Conservation (phyloP, 306 rosid genomes). For the Fagus sylvatica region DNA sequence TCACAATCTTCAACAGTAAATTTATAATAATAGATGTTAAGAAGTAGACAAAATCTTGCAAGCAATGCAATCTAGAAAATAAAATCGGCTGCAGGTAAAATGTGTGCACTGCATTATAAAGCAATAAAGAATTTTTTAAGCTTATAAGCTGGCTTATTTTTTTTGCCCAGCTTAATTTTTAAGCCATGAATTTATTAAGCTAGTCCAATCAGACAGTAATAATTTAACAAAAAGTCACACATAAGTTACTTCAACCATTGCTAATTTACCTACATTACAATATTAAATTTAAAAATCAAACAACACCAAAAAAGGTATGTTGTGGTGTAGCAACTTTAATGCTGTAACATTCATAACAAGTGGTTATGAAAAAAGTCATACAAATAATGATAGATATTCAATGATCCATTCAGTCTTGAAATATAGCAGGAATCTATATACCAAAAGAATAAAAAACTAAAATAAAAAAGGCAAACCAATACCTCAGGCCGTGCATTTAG, state of each 20-base stretch:
- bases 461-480: slow-evolving; percentile 24
- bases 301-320: neutral
- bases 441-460: neutral
- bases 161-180: too few species aligned
- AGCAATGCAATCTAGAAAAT: neutral
- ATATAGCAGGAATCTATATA: slow-evolving; percentile 13
- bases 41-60: neutral
- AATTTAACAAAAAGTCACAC: neutral
- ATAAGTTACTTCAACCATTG: neutral
- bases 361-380: neutral
- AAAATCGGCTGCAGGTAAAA: slow-evolving; percentile 13
- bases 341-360: neutral
- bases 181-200: too few species aligned
- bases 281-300: neutral
- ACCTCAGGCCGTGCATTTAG: slow-evolving; percentile 75
- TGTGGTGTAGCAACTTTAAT: neutral
- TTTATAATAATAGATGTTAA: neutral
- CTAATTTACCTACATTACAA: neutral
- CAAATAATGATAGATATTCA: neutral
- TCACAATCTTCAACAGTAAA: slow-evolving; percentile 5
- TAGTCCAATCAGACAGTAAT: too few species aligned
- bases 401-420: slow-evolving; percentile 4
- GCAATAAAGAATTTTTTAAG: neutral
- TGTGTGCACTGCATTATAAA: neutral
- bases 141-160: too few species aligned